Evolutionary conservation across 2,329 filamentous ascomycete genomes (phyloP), one percentile per base, ranked within the genome.

Genomic region (Beauveria sp.): DNA sequence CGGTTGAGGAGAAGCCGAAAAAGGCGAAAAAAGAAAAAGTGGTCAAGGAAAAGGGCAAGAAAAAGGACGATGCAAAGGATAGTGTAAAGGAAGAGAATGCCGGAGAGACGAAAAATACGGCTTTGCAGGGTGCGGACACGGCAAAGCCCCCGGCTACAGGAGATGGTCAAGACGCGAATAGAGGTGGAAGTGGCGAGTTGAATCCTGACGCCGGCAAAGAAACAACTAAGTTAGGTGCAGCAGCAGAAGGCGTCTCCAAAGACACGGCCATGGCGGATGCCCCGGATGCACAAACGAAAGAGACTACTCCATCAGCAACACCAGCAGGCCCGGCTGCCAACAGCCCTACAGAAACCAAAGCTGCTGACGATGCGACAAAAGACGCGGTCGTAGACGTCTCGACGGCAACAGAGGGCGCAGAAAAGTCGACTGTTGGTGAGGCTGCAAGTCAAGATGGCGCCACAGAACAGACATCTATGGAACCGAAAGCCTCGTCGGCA

Each of bases 1-100:
- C 80, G 2, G 80, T 86, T 64, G 83, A 87, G 67, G 84, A 86
- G 69, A 84, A 83, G 68, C 78, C 79, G 65, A 87, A 86, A 70
- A 77, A 79, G 62, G 77, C 80, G 72, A 87, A 85, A 70, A 74
- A 78, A 61, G 76, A 77, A 54, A 74, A 72, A 55, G 70, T 66
- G 1, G 72, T 75, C 5, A 75, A 77, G 66, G 67, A 67, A 61
- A 67, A 70, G 52, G 67, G 65, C 20, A 71, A 72, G 63, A 66
- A 65, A 46, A 72, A 70, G 61, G 70, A 67, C n/a, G 63, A 66
- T 37, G 55, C 57, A 20, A 67, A 68, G 40, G 54, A 57, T 26
- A 2, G 1, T 43, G 63, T 64, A 24, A 64, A 64, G 44, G 64
- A 34, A 50, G 60, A 30, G 18, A 55, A 63, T 44, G 63, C 28